phyloP scores from a whole-genome alignment of 169 alveolate genomes.

The Plasmodium falciparum region DNA sequence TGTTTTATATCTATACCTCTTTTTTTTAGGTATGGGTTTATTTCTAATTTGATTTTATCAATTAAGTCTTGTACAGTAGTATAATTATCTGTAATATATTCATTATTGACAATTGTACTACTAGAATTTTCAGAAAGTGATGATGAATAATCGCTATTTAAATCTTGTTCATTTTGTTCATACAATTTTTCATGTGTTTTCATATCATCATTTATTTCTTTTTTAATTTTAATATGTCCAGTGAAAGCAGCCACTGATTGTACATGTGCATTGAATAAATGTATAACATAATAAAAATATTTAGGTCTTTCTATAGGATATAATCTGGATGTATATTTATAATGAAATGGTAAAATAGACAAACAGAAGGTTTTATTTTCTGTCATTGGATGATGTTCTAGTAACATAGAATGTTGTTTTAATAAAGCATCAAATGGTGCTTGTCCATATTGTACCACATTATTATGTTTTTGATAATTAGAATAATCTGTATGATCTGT shows the following conservation, averaged over 20 bases:
- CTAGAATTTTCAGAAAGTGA: constrained; percentile 54
- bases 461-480: constrained; percentile 5
- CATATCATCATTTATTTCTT: neutral
- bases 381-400: constrained; percentile 55
- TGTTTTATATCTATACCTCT: constrained; percentile 71
- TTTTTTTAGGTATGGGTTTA: constrained; percentile 73
- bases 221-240: constrained; percentile 69
- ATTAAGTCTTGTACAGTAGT: constrained; percentile 75
- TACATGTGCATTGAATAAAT: constrained; percentile 71
- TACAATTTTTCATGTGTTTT: constrained; percentile 2
- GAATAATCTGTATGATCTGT: constrained; percentile 24
- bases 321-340: constrained; percentile 55
- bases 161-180: neutral
- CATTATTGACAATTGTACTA: constrained; percentile 38
- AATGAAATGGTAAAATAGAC: constrained; percentile 74
- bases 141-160: constrained; percentile 23
- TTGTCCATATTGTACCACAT: constrained; percentile 13
- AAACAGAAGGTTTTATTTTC: constrained; percentile 72
- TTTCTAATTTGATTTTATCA: constrained; percentile 74
- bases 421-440: constrained; percentile 59
- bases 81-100: constrained; percentile 39
- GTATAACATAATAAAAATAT: constrained; percentile 65
- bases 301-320: constrained; percentile 48
- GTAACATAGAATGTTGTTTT: constrained; percentile 51
- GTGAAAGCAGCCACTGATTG: constrained; percentile 70